phyloP scores from a whole-genome alignment of 164 flowering plant species.

The Taxillus chinensis region DNA sequence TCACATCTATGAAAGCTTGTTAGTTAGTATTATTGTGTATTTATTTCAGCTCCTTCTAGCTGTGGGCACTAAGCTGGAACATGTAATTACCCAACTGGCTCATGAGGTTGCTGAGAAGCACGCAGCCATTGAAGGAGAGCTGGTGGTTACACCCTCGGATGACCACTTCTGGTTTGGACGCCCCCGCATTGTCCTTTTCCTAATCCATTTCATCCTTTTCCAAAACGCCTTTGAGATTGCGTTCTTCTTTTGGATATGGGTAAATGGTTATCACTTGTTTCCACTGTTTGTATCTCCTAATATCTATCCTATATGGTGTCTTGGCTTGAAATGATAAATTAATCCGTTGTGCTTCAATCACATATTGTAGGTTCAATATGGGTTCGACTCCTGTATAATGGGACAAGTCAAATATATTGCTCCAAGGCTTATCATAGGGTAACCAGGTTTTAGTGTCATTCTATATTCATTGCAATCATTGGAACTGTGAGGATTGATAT shows the following conservation, averaged over 20 bases:
- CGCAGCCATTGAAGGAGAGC: slow-evolving; percentile 46
- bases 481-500: background rate
- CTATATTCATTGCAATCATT: background rate
- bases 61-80: slow-evolving; percentile 88
- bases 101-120: slow-evolving; percentile 75
- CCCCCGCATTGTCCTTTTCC: slow-evolving; percentile 55
- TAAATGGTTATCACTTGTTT: slow-evolving; percentile 14
- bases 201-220: slow-evolving; percentile 91
- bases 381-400: slow-evolving; percentile 85
- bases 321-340: background rate
- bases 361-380: slow-evolving; percentile 46
- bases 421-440: slow-evolving; percentile 87
- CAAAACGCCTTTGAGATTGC: slow-evolving; percentile 96
- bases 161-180: slow-evolving; percentile 76
- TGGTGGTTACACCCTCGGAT: slow-evolving; percentile 70
- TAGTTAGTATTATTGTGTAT: background rate
- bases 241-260: slow-evolving; percentile 93
- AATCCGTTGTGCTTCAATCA: background rate
- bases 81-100: slow-evolving; percentile 67
- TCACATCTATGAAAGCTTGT: background rate
- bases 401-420: slow-evolving; percentile 56
- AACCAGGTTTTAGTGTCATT: slow-evolving; percentile 4
- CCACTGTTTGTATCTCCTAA: background rate
- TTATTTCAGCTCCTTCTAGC: slow-evolving; percentile 62
- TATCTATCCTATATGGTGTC: background rate